phyloP scores from a whole-genome alignment of 495 filamentous ascomycete species.

The Tuber magnatum region DNA sequence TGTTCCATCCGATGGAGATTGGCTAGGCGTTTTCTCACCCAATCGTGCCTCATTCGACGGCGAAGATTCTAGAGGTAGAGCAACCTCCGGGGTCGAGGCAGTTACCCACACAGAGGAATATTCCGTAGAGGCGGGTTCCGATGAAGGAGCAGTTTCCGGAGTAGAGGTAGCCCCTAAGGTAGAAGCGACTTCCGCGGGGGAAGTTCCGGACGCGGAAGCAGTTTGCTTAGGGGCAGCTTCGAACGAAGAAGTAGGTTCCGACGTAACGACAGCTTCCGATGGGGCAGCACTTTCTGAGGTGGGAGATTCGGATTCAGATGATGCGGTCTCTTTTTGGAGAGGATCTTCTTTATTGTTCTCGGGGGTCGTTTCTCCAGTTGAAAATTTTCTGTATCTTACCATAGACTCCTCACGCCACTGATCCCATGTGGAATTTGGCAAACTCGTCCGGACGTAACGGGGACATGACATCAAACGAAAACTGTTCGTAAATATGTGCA shows the following conservation, averaged over 20 bases:
- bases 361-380: background rate
- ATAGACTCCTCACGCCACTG: background rate
- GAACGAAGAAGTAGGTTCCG: background rate
- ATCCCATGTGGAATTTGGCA: background rate
- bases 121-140: too few relatives aligned
- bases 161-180: background rate
- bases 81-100: too few relatives aligned
- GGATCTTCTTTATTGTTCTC: background rate
- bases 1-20: background rate
- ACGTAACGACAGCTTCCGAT: background rate
- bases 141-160: background rate
- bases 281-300: background rate
- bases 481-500: constrained; percentile 16
- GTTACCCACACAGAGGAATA: too few relatives aligned
- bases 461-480: background rate
- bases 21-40: background rate
- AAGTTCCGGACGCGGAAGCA: background rate
- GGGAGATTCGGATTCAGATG: background rate
- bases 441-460: background rate
- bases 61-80: background rate
- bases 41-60: background rate
- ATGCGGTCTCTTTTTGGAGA: background rate
- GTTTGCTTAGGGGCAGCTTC: background rate
- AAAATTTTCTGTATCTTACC: background rate
- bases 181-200: background rate